Conservation (phyloP, 768 basidiomycete genomes). For the Trichaptum fuscoviolaceum region DNA sequence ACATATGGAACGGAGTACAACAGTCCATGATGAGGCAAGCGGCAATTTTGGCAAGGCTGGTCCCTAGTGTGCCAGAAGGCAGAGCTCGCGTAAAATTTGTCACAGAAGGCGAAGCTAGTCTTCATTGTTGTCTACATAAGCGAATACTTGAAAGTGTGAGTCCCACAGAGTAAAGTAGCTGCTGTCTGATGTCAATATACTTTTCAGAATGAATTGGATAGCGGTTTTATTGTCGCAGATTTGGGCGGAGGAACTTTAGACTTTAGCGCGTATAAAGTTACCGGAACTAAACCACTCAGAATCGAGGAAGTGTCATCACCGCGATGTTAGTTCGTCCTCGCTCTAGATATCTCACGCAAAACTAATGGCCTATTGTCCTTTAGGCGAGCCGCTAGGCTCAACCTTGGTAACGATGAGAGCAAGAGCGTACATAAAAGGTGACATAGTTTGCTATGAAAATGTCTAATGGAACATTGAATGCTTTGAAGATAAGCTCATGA, state of each 20-base stretch:
- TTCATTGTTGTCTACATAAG: conserved; percentile 50
- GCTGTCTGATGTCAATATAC: neutral
- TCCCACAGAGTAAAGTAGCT: neutral
- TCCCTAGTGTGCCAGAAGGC: conserved; percentile 33
- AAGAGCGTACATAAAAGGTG: conserved; percentile 25
- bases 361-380: neutral
- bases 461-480: neutral
- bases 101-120: conserved; percentile 59
- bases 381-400: conserved; percentile 38
- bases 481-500: conserved; percentile 23
- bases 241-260: conserved; percentile 44
- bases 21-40: conserved; percentile 53
- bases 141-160: conserved; percentile 23
- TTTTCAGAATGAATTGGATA: conserved; percentile 15
- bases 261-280: conserved; percentile 23
- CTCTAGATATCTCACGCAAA: too few species aligned
- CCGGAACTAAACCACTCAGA: neutral
- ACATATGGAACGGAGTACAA: conserved; percentile 60
- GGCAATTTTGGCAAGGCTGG: conserved; percentile 44
- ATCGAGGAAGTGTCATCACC: neutral
- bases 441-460: neutral
- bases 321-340: neutral
- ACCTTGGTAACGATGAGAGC: conserved; percentile 34
- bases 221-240: conserved; percentile 59
- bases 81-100: conserved; percentile 46